Evolutionary conservation across 331 rosid genomes (phyloP).

Genomic region (Erythrophleum ivorense): DNA sequence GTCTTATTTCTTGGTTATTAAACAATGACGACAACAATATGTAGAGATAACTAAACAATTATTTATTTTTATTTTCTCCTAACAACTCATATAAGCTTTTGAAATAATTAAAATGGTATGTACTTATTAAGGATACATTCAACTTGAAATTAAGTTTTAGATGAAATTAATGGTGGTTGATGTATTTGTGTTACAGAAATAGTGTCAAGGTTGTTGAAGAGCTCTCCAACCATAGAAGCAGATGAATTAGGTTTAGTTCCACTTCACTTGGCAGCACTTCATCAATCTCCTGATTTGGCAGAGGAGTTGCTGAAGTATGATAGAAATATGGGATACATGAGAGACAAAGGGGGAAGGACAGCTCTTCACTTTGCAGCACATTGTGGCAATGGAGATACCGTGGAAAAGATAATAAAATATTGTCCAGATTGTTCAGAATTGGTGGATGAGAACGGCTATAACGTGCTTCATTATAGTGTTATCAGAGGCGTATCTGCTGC

Average conservation of each 20-base stretch:
- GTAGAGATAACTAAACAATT: too few species aligned
- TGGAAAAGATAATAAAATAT: neutral
- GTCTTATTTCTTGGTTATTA: too few species aligned
- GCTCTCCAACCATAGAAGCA: too few species aligned
- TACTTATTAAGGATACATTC: too few species aligned
- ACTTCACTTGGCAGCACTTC: neutral
- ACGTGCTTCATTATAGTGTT: neutral
- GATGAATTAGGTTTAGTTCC: too few species aligned
- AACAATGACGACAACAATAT: too few species aligned
- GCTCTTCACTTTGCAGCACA: conserved; percentile 19
- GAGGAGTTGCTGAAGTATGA: neutral
- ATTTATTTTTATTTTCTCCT: too few species aligned
- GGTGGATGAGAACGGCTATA: neutral
- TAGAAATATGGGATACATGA: neutral
- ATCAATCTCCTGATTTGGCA: neutral
- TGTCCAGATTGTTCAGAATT: conserved; percentile 31
- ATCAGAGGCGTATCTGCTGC: too few species aligned
- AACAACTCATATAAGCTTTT: too few species aligned
- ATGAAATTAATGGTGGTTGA: too few species aligned
- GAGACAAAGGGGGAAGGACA: neutral
- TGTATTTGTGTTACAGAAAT: neutral
- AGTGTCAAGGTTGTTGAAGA: neutral
- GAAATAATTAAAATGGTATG: too few species aligned
- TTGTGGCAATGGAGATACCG: neutral
- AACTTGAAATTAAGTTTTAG: too few species aligned